Base-by-base conservation (phyloP, 305 asterid genomes). In the Solanum hybrid region DNA sequence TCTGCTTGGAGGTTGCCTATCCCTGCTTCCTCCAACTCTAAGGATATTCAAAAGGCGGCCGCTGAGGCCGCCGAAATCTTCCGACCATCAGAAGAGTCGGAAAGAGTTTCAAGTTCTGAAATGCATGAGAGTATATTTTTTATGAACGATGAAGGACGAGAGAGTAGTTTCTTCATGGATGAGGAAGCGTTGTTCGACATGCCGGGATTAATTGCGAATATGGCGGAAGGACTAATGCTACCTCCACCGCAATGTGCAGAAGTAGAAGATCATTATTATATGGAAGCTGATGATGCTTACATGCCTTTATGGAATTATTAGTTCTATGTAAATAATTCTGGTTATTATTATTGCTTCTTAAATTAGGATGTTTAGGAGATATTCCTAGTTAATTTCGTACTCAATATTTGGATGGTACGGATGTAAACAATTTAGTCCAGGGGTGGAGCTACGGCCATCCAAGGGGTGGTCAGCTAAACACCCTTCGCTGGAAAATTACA, bases 221-320 rank as follows among this genome's bases (percentile, higher is more conserved):
- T 96, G 98, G 98, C 98, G 0, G 95, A 96, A 90, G 98, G 97
- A 57, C 40, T 95, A 94, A 95, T 94, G 97, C 42, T 94, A 33
- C 95, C 98, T 36, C 97, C 97, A 8, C 95, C 94, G 10, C 88
- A 39, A 5, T 89, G 80, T 33, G 67, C 3, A 71, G 22, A 78
- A 46, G 46, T 78, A 40, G 77, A 67, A 40, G 61, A 85, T 83
- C 74, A 40, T 40, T 40, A 92, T 51, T 51, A 51, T 85, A 89
- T 91, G 93, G 95, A 85, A 8, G n/a, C 67, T 5, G 67, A 51
- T 8, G 22, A n/a, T 89, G 91, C 89, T 90, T 96, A 93, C 91
- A 91, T 93, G 93, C 75, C 92, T 5, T 78, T 95, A 40, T 95
- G 97, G 98, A 94, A 92, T 88, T 95, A 33, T 51, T 51, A 42